Evolutionary conservation across 1,284 basidiomycete species (phyloP).

Genomic region (Cryptococcus sp.): DNA sequence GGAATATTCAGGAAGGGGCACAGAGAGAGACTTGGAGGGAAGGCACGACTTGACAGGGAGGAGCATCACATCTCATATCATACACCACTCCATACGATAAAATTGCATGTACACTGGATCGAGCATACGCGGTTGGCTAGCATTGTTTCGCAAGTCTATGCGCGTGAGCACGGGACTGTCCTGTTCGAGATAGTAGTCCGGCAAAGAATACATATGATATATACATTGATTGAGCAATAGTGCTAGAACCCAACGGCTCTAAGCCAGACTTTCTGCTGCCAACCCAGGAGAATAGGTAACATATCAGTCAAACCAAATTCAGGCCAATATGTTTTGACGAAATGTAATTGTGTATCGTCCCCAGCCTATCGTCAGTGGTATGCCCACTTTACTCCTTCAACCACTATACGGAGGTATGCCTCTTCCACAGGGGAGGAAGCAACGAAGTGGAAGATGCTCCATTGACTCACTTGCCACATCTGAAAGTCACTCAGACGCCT

Average conservation of each 20-base stretch:
- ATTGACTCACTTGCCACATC: constrained; percentile 79
- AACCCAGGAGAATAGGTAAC: constrained; percentile 76
- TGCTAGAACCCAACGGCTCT: constrained; percentile 13
- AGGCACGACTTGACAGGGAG: too few relatives aligned
- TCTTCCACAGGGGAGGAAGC: background rate
- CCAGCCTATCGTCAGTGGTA: constrained; percentile 42
- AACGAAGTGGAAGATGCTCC: background rate
- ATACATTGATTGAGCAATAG: too few relatives aligned
- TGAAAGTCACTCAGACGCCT: constrained; percentile 86
- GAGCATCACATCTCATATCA: too few relatives aligned
- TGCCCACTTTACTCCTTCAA: background rate
- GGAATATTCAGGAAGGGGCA: too few relatives aligned
- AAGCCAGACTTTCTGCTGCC: constrained; percentile 66
- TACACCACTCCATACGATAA: background rate
- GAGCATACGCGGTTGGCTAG: too few relatives aligned
- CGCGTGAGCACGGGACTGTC: too few relatives aligned
- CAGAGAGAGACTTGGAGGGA: too few relatives aligned
- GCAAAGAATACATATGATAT: too few relatives aligned
- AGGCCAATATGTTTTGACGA: constrained; percentile 88
- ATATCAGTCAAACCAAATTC: constrained; percentile 86
- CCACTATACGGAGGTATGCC: background rate
- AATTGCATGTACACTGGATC: too few relatives aligned
- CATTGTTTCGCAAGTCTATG: too few relatives aligned
- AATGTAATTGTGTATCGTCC: constrained; percentile 84
- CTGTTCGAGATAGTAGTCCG: too few relatives aligned